Evolutionary conservation across 768 basidiomycete genomes (phyloP).

Genomic region (Pleurotus tuoliensis): DNA sequence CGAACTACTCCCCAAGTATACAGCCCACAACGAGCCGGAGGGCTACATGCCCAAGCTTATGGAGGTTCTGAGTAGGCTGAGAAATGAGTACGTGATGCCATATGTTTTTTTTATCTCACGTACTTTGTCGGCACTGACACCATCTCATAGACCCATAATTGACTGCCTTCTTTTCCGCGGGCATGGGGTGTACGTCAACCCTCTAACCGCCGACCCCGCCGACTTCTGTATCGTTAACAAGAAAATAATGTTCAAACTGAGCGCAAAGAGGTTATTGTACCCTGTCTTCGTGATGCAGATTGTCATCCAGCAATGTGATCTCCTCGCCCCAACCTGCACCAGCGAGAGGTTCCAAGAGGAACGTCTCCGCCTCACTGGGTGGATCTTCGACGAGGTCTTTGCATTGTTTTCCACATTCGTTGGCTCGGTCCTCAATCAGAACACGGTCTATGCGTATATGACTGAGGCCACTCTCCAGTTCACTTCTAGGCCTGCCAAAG

Average conservation of each 20-base stretch:
- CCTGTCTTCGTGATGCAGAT: background rate
- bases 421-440: background rate
- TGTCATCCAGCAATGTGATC: background rate
- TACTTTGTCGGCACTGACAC: no score
- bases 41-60: no score
- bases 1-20: no score
- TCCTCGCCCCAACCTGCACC: background rate
- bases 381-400: background rate
- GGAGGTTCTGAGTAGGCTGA: no score
- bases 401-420: background rate
- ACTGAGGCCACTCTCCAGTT: background rate
- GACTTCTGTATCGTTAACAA: background rate
- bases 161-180: background rate
- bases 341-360: background rate
- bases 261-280: background rate
- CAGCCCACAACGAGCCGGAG: no score
- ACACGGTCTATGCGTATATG: background rate
- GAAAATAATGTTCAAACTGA: background rate
- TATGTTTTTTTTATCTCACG: no score
- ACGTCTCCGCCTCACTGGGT: background rate
- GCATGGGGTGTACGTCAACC: background rate
- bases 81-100: no score
- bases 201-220: background rate
- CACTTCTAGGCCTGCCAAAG: background rate
- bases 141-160: background rate